Conservation (phyloP, 768 basidiomycete species). For the Leucogyrophana mollusca region DNA sequence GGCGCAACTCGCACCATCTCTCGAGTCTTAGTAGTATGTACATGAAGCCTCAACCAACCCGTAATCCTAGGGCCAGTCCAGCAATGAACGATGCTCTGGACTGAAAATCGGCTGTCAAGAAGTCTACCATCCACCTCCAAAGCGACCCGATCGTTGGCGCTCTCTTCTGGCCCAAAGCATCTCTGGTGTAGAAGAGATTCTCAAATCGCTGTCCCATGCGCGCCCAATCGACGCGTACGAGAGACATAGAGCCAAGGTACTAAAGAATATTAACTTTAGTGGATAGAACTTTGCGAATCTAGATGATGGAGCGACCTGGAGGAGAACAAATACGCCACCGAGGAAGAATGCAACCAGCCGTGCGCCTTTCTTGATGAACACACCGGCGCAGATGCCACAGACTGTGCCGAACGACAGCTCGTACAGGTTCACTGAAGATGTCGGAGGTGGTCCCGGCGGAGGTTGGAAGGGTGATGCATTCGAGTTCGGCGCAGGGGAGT, state of each 20-base stretch:
- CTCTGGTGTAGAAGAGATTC: constrained; percentile 63
- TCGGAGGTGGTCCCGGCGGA: constrained; percentile 45
- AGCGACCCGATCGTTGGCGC: constrained; percentile 65
- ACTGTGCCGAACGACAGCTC: constrained; percentile 89
- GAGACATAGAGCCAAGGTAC: constrained; percentile 75
- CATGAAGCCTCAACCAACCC: constrained; percentile 58
- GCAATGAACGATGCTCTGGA: constrained; percentile 85
- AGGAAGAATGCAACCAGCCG: constrained; percentile 79
- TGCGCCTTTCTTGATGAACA: constrained; percentile 95
- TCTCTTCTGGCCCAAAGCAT: constrained; percentile 49
- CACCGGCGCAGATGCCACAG: constrained; percentile 83
- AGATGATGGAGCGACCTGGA: constrained; percentile 61
- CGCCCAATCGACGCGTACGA: constrained; percentile 84
- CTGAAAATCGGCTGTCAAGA: constrained; percentile 92
- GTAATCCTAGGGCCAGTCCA: constrained; percentile 77
- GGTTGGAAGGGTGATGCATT: constrained; percentile 5
- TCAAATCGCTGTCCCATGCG: constrained; percentile 66
- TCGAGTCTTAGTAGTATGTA: too few species aligned
- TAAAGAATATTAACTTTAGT: constrained; percentile 28
- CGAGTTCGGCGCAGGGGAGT: constrained; percentile 10
- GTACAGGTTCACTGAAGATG: constrained; percentile 74
- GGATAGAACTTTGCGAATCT: background rate
- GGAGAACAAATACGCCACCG: constrained; percentile 88
- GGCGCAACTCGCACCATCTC: too few species aligned
- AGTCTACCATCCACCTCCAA: constrained; percentile 71